Base-by-base conservation (phyloP, 306 rosid genomes). In the Glycine tomentella region DNA sequence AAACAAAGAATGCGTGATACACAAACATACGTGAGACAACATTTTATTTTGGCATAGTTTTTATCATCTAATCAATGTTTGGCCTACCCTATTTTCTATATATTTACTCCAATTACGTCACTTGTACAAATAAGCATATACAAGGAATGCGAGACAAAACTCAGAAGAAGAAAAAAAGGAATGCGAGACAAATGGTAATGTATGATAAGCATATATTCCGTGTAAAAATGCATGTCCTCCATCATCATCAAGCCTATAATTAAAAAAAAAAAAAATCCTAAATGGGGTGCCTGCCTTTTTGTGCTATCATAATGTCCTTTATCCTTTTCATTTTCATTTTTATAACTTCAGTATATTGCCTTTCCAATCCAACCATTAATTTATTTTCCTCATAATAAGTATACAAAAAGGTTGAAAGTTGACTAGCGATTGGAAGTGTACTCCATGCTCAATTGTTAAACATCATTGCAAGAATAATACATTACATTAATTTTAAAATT, bases 241-340 rank as follows among this genome's bases (percentile, higher is more conserved):
- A 45, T 38, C 81, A 20, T 20, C 20, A 20, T 20, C 20, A 20
- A 20, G 20, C 20, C 1, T 20, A 20, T 20, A 20, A 20, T 20
- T 20, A 0, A 20, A 20, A 20, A n/a, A n/a, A n/a, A n/a, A n/a
- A n/a, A n/a, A n/a, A n/a, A n/a, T n/a, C n/a, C n/a, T n/a, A n/a
- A n/a, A n/a, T n/a, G n/a, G n/a, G n/a, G n/a, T n/a, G n/a, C n/a
- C n/a, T n/a, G n/a, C n/a, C 65, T 58, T 66, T 79, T 61, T 68
- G 38, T 73, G 76, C 61, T 56, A 76, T 62, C 74, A 62, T 64
- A 70, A 16, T 65, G 69, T 76, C 77, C 77, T 7, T 71, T 76
- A 62, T 75, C 82, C 51, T 75, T 80, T 80, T 51, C 68, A n/a
- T 74, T 57, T 59, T 74, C 44, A 66, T 69, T 51, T 58, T 74